A percentile compares a stretch with the other conserved stretches of the same genome.
phyloP scores from a whole-genome alignment of 2,329 filamentous ascomycete species.

The Sphaceloma murrayae region DNA sequence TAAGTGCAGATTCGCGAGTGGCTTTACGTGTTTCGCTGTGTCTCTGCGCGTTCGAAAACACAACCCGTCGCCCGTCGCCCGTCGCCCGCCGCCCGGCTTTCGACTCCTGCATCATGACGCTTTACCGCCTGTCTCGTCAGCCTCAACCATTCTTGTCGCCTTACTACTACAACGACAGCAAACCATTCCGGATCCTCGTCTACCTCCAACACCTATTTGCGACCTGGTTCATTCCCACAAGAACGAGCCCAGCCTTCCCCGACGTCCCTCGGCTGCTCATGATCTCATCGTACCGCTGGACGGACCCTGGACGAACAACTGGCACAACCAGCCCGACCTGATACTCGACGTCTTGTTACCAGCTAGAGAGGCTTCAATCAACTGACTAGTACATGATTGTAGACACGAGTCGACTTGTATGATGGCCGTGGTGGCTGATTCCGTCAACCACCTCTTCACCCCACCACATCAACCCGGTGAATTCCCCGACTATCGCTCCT shows the following conservation, averaged over 20 bases:
- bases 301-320: conserved; percentile 16
- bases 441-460: conserved; percentile 54
- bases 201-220: background rate
- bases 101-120: conserved; percentile 14
- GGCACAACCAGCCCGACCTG: background rate
- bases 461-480: conserved; percentile 19
- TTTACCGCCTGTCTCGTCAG: conserved; percentile 17
- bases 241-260: background rate
- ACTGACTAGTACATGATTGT: conserved; percentile 6
- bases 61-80: conserved; percentile 2
- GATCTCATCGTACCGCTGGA: conserved; percentile 16
- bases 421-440: conserved; percentile 49
- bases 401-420: conserved; percentile 12
- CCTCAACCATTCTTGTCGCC: conserved; percentile 14
- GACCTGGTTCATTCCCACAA: background rate
- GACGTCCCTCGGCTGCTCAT: conserved; percentile 2
- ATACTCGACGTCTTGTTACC: too few relatives aligned
- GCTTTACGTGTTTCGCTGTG: conserved; percentile 12
- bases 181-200: background rate
- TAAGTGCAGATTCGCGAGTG: conserved; percentile 9
- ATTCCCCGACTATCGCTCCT: conserved; percentile 4
- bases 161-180: background rate
- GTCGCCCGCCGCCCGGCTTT: background rate
- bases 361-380: too few relatives aligned
- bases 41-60: conserved; percentile 6